phyloP scores from a whole-genome alignment of 768 basidiomycete species.

The Serendipita sp. region DNA sequence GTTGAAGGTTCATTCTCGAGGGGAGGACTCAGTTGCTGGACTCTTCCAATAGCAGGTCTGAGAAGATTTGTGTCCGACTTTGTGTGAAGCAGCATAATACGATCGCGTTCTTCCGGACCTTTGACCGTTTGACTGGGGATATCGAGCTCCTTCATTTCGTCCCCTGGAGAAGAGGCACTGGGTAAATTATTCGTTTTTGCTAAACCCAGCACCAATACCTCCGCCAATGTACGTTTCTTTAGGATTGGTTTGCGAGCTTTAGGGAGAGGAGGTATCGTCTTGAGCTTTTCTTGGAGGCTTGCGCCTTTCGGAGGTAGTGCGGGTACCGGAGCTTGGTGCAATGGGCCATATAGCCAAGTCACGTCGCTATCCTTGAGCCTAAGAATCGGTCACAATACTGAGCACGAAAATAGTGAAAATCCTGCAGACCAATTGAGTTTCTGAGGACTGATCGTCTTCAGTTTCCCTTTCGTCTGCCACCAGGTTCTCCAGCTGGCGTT shows the following conservation, averaged over 20 bases:
- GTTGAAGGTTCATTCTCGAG: slow-evolving; percentile 11
- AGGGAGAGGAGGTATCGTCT: slow-evolving; percentile 3
- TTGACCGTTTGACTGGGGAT: background rate
- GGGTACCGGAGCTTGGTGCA: slow-evolving; percentile 86
- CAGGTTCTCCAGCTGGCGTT: slow-evolving; percentile 98
- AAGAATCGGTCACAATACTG: slow-evolving; percentile 7
- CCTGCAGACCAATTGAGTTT: slow-evolving; percentile 82
- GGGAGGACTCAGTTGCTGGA: slow-evolving; percentile 16
- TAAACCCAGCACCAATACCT: slow-evolving; percentile 38
- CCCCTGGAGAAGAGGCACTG: slow-evolving; percentile 33
- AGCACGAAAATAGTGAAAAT: too few species aligned
- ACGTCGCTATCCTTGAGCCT: slow-evolving; percentile 99
- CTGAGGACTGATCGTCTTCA: slow-evolving; percentile 90
- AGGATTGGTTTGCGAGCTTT: slow-evolving; percentile 68
- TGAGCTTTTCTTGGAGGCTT: slow-evolving; percentile 12
- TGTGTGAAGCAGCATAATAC: slow-evolving; percentile 41
- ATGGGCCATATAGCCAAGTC: slow-evolving; percentile 95
- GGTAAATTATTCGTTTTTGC: slow-evolving; percentile 13
- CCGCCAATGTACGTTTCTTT: slow-evolving; percentile 83
- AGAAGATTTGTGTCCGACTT: slow-evolving; percentile 79
- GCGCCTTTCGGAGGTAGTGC: slow-evolving; percentile 42
- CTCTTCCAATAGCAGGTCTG: slow-evolving; percentile 24
- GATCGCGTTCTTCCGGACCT: background rate
- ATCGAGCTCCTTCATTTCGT: slow-evolving; percentile 26
- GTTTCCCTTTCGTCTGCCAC: slow-evolving; percentile 97